Conservation (phyloP, 805 yeast genomes). For the Grigorovia transvaalensis region DNA sequence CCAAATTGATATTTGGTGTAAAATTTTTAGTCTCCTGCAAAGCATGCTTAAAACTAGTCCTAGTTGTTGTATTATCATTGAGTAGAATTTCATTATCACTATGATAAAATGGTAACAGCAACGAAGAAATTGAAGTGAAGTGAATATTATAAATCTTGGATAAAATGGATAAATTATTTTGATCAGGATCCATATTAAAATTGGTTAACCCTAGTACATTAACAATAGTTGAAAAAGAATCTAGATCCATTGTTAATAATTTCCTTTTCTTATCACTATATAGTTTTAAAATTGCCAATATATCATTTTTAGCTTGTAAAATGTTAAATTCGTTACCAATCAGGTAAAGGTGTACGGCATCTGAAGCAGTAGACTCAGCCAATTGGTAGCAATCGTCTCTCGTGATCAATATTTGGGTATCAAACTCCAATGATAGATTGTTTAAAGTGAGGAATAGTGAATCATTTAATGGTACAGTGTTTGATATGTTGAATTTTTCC, state of each 20-base stretch:
- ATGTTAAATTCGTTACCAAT: constrained; percentile 15
- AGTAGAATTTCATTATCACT: background rate
- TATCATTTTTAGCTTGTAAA: constrained; percentile 10
- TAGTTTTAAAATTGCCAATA: constrained; percentile 9
- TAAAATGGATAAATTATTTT: constrained; percentile 12
- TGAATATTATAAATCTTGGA: constrained; percentile 12
- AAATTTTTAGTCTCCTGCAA: background rate
- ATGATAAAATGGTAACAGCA: constrained; percentile 2
- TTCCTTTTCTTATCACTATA: constrained; percentile 1
- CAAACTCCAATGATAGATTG: constrained; percentile 1
- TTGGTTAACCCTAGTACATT: constrained; percentile 6
- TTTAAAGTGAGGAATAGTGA: background rate
- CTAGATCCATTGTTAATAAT: constrained; percentile 13
- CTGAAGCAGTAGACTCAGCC: background rate
- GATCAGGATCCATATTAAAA: constrained; percentile 5
- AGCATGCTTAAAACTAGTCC: background rate
- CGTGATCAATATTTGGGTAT: constrained; percentile 2
- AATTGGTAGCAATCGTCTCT: background rate
- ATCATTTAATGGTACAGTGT: background rate
- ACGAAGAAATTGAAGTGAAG: constrained; percentile 11
- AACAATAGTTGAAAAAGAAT: constrained; percentile 15
- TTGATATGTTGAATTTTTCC: constrained; percentile 41
- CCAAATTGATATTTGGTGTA: background rate
- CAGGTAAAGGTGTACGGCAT: constrained; percentile 3
- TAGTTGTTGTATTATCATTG: background rate